Base-by-base conservation (phyloP, 331 rosid genomes). In the Phaseolus coccineus region DNA sequence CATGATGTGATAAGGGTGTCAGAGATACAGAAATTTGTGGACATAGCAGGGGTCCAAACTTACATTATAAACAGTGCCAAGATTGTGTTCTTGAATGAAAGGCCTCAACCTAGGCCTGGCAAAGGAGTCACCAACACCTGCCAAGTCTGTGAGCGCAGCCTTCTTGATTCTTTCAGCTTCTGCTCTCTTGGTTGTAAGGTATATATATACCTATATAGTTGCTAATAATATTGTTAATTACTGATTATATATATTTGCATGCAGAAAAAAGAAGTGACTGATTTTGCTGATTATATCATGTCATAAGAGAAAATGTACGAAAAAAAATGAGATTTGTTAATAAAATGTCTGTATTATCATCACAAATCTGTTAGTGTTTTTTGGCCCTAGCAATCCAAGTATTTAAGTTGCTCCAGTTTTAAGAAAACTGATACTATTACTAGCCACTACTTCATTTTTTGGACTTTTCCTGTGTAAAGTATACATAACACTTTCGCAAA, bases 161-260 rank as follows among this genome's bases (percentile, higher is more conserved):
- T 91, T 69, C 94, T 89, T 31, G 88, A 89, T 85, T 88, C 94
- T 33, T 91, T 87, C 91, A 66, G 55, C 42, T 91, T 89, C 86
- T 91, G 97, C 74, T 91, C 97, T 47, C 91, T 91, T 48, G 92
- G 89, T 52, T 91, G 97, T 84, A 91, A 91, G 97, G 97, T 89
- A 64, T 39, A 64, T 4, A 15, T 15, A 59, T 33, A 4, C 3
- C 33, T 58, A 59, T 39, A 59, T 39, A 39, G 10, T 39, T 39
- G 44, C 37, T 19, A 19, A 19, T 19, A 19, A 19, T 19, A 19
- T 19, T 19, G 22, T 19, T 19, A 19, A 19, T 19, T 19, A 19
- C 22, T 19, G 22, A 19, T 19, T 19, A 19, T 19, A 19, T 19
- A 19, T 19, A 19, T 19, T 19, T 19, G 22, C 22, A 19, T 19